These are phyloP conservation scores for Grigorovia jiainica DNA, from an alignment of 805 yeast species.

Conservation along the genomic window DNA sequence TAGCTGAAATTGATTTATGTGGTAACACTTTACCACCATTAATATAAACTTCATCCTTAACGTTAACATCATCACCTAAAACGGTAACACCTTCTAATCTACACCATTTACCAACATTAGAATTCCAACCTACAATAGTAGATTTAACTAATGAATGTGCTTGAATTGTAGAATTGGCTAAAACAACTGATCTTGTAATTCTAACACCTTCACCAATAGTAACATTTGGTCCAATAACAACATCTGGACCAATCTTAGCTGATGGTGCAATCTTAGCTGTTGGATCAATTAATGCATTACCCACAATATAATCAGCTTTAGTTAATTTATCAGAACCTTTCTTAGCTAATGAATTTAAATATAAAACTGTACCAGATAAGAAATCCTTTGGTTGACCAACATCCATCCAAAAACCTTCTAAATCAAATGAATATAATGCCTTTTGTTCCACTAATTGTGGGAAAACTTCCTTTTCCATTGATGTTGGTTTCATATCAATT, in stretches of 20 bases:
- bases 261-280: constrained; percentile 85
- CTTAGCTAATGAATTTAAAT: constrained; percentile 78
- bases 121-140: constrained; percentile 98
- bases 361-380: constrained; percentile 89
- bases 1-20: constrained; percentile 91
- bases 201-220: constrained; percentile 97
- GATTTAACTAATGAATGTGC: constrained; percentile 98
- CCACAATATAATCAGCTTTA: constrained; percentile 65
- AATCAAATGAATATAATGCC: constrained; percentile 86
- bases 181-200: constrained; percentile 88
- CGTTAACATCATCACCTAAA: constrained; percentile 97
- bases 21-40: constrained; percentile 99
- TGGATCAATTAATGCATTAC: constrained; percentile 90
- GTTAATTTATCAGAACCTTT: constrained; percentile 64
- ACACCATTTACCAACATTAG: constrained; percentile 97
- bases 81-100: constrained; percentile 97
- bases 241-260: constrained; percentile 97
- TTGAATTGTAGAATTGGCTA: constrained; percentile 83
- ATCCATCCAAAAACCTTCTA: constrained; percentile 99
- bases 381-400: constrained; percentile 99
- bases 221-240: constrained; percentile 94
- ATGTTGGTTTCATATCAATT: constrained; percentile 96
- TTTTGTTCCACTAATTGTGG: constrained; percentile 87
- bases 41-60: constrained; percentile 96
- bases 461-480: constrained; percentile 99